Evolutionary conservation across 2,329 filamentous ascomycete species (phyloP), one percentile per base, ranked within the genome.

Genomic region (Corniculantispora saksenae): DNA sequence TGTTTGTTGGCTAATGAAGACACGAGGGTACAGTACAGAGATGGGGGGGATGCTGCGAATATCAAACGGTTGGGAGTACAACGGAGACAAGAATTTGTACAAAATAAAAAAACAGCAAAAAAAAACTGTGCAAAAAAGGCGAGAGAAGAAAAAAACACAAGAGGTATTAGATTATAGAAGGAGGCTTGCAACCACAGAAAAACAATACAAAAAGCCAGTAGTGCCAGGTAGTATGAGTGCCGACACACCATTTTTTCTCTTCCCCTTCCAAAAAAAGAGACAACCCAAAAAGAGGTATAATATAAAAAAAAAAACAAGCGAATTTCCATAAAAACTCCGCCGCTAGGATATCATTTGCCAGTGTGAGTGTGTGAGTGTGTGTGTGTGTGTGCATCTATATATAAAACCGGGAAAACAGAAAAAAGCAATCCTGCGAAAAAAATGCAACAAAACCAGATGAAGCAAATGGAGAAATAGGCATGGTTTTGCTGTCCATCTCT

Each of bases 311-410:
- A 32, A 1, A 47, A 45, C 23, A 47, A 43, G 32, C 27, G 38
- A 47, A 50, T 48, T 55, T 59, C 43, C 50, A 9, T 45, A 43
- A 63, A 57, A 63, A 63, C 61, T 57, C 61, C 61, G 43, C 45
- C 61, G 61, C 61, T 57, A 51, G 54, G 61, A 63, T 63, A 63
- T 63, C 61, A 51, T 63, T 50, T 57, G 45, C 61, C 54, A 58
- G 40, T 48, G 59, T 56, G 27, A 38, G 21, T 13, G 32, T 55
- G 32, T 32, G 27, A 15, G 23, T 32, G 50, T 54, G 21, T 53
- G 51, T 51, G 48, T 25, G n/a, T 51, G 48, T 13, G 50, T 23
- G 48, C 25, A 63, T 63, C 60, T 63, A 63, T 63, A 47, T 43
- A 54, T 43, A n/a, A 55, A 43, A 40, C 40, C 21, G 32, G 47